Evolutionary conservation across 108 stramenopile species (phyloP), one percentile per base, ranked within the genome.

Genomic region (Nannochloropsis granulata): DNA sequence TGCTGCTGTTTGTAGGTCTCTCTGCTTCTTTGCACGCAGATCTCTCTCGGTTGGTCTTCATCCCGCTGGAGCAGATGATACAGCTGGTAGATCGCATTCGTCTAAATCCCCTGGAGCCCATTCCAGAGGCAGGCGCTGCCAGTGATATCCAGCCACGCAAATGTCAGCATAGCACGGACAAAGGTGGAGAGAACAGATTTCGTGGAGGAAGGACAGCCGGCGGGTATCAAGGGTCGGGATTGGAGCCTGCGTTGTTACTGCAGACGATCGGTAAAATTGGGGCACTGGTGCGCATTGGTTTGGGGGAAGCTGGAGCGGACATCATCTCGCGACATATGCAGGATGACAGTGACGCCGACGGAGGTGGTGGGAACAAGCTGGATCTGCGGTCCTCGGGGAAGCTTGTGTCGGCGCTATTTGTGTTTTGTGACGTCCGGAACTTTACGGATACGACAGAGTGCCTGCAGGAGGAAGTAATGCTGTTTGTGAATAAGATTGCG

Each of bases 241-340:
- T 94, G 87, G 98, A 98, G 91, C 97, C 98, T 11, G 94, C 94
- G 44, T 92, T 95, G 82, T 93, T 98, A 14, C 91, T 95, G 79
- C 93, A 91, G 79, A 94, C 98, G 0, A 94, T 98, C 43, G 88
- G 93, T 12, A 97, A 95, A 87, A 97, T 97, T 87, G 93, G 96
- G 13, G 94, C 94, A 87, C 88, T 98, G 25, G 89, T 98, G 13
- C 90, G 95, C 83, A 94, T 97, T 80, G 97, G 98, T 79, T 98
- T 97, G 93, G 98, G 98, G 16, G 95, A 96, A 44, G 98, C 96
- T 8, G 98, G 98, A 34, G 96, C 95, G 34, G 95, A 91, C 42
- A 97, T 98, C 79, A 97, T 98, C 86, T 94, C 95, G n/a, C 92
- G 95, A 13, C 96, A 96, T 87, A 93, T 98, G 42, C 44, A 89